A percentile compares a stretch with the other conserved stretches of the same genome.
phyloP scores from a whole-genome alignment of 805 yeast genomes.

The Teunomyces atbi region DNA sequence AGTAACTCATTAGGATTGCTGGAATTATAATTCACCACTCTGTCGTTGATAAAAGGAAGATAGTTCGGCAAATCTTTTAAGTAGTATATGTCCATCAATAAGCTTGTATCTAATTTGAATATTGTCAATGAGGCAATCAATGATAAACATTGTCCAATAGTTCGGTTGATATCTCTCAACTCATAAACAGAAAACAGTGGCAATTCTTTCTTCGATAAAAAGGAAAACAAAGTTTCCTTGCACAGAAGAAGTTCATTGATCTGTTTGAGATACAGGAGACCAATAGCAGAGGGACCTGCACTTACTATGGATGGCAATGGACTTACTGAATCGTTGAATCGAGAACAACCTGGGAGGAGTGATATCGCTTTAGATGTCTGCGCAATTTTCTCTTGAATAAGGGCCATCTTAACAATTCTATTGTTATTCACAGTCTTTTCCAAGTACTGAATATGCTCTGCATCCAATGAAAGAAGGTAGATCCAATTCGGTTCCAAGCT shows the following conservation, averaged over 20 bases:
- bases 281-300: conserved; percentile 6
- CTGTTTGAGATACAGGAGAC: conserved; percentile 6
- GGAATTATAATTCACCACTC: conserved; percentile 12
- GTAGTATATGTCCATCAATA: conserved; percentile 16
- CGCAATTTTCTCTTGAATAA: neutral
- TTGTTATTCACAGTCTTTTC: neutral
- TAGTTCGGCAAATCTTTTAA: conserved; percentile 20
- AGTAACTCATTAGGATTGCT: conserved; percentile 11
- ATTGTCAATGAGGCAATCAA: conserved; percentile 20
- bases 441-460: neutral
- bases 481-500: conserved; percentile 4
- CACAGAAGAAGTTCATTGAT: conserved; percentile 16
- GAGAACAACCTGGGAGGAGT: conserved; percentile 1
- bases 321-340: conserved; percentile 6
- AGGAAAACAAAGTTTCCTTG: conserved; percentile 13
- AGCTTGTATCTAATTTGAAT: conserved; percentile 13
- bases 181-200: conserved; percentile 12
- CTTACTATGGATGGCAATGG: conserved; percentile 9
- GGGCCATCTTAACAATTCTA: neutral
- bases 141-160: conserved; percentile 17
- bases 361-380: neutral
- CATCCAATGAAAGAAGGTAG: neutral
- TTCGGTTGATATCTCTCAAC: conserved; percentile 14
- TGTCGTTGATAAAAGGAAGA: conserved; percentile 21
- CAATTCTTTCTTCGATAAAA: conserved; percentile 7